Conservation (phyloP, 306 rosid genomes). For the Begonia masoniana region DNA sequence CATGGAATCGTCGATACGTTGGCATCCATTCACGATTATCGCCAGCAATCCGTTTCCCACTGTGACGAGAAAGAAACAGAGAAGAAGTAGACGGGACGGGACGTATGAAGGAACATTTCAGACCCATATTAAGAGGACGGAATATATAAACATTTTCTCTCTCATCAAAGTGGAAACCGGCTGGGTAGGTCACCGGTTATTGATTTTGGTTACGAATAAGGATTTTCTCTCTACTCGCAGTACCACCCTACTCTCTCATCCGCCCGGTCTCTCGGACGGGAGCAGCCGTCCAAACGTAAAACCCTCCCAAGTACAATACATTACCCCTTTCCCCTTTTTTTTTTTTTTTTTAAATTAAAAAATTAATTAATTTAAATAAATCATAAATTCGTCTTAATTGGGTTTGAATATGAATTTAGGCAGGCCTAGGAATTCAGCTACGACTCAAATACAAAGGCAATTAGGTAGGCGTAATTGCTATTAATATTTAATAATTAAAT, state of each 20-base stretch:
- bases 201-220: conserved; percentile 9
- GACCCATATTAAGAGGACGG: conserved; percentile 39
- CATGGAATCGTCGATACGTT: neutral
- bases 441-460: too few relatives aligned
- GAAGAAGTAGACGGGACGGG: conserved; percentile 17
- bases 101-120: conserved; percentile 36
- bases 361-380: too few relatives aligned
- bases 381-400: too few relatives aligned
- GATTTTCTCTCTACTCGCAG: conserved; percentile 12
- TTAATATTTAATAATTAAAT: too few relatives aligned
- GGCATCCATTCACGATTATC: conserved; percentile 15
- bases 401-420: too few relatives aligned
- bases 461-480: too few relatives aligned
- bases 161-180: conserved; percentile 25
- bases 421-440: too few relatives aligned
- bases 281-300: conserved; percentile 22
- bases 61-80: conserved; percentile 11
- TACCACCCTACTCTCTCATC: neutral
- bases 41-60: conserved; percentile 22
- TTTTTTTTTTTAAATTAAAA: too few relatives aligned
- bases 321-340: neutral
- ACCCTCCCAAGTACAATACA: neutral
- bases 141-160: conserved; percentile 49
- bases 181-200: conserved; percentile 43
- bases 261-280: conserved; percentile 26